phyloP scores from a whole-genome alignment of 345 rosid species.

The Ceriops decandra region DNA sequence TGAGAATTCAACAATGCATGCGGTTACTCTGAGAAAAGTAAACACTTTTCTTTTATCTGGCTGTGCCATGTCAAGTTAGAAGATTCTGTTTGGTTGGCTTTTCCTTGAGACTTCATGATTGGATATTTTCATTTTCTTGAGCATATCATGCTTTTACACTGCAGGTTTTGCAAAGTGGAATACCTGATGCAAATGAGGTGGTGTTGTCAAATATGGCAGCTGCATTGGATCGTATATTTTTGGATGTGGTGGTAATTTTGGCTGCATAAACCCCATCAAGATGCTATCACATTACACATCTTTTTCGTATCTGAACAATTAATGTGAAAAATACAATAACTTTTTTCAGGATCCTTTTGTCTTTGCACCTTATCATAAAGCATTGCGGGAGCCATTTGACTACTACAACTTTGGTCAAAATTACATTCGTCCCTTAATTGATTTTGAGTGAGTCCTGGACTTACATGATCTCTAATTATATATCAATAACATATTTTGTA shows the following conservation, averaged over 20 bases:
- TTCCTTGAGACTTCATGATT: background rate
- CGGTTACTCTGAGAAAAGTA: too few relatives aligned
- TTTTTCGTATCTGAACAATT: slow-evolving; percentile 19
- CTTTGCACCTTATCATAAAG: slow-evolving; percentile 79
- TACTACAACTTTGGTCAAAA: slow-evolving; percentile 92
- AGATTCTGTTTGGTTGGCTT: background rate
- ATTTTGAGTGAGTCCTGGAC: slow-evolving; percentile 65
- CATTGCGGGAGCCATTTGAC: slow-evolving; percentile 87
- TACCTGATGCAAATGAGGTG: slow-evolving; percentile 52
- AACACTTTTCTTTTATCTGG: too few relatives aligned
- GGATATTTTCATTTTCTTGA: background rate
- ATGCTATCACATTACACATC: slow-evolving; percentile 11
- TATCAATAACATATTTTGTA: slow-evolving; percentile 3
- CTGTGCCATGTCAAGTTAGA: background rate
- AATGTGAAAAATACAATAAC: slow-evolving; percentile 19
- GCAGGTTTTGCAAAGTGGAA: slow-evolving; percentile 75
- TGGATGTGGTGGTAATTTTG: slow-evolving; percentile 74
- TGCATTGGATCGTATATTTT: slow-evolving; percentile 66
- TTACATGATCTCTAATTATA: slow-evolving; percentile 1
- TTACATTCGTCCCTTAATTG: slow-evolving; percentile 75
- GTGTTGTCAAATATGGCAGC: slow-evolving; percentile 78
- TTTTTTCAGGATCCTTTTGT: slow-evolving; percentile 68
- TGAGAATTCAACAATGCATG: too few relatives aligned
- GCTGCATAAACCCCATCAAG: slow-evolving; percentile 1
- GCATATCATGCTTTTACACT: slow-evolving; percentile 7